Conservation (phyloP, 768 basidiomycete genomes). For the Neoboletus subvelutipes region DNA sequence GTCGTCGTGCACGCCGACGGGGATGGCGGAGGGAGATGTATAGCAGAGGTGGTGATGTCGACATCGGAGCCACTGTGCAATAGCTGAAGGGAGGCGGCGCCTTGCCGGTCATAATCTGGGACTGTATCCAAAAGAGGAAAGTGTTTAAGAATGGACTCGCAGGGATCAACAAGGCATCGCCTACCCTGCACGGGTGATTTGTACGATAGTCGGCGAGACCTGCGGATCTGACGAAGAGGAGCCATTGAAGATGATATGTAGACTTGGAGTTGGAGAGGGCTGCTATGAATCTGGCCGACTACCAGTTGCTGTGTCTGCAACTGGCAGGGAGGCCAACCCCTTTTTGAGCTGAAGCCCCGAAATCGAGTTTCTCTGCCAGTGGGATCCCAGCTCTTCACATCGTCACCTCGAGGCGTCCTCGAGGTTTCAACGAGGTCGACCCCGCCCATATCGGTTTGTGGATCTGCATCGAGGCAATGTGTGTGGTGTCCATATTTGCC, state of each 20-base stretch:
- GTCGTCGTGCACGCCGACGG: constrained; percentile 18
- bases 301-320: constrained; percentile 11
- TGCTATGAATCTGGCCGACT: neutral
- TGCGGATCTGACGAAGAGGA: constrained; percentile 35
- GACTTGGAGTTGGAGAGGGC: neutral
- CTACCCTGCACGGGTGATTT: constrained; percentile 38
- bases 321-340: constrained; percentile 14
- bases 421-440: constrained; percentile 29
- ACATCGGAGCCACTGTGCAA: constrained; percentile 22
- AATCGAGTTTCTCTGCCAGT: constrained; percentile 17
- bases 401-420: constrained; percentile 42
- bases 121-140: constrained; percentile 35
- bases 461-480: constrained; percentile 29
- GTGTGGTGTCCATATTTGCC: neutral
- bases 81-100: constrained; percentile 20
- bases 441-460: constrained; percentile 26
- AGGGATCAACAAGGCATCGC: constrained; percentile 17
- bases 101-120: constrained; percentile 30
- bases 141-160: constrained; percentile 33
- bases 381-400: constrained; percentile 32
- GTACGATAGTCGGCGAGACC: constrained; percentile 45
- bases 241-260: constrained; percentile 26
- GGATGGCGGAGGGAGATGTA: constrained; percentile 14
- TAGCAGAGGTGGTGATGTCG: constrained; percentile 2
- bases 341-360: constrained; percentile 32